Conservation (phyloP, 768 basidiomycete species). For the Arthromyces matolae region DNA sequence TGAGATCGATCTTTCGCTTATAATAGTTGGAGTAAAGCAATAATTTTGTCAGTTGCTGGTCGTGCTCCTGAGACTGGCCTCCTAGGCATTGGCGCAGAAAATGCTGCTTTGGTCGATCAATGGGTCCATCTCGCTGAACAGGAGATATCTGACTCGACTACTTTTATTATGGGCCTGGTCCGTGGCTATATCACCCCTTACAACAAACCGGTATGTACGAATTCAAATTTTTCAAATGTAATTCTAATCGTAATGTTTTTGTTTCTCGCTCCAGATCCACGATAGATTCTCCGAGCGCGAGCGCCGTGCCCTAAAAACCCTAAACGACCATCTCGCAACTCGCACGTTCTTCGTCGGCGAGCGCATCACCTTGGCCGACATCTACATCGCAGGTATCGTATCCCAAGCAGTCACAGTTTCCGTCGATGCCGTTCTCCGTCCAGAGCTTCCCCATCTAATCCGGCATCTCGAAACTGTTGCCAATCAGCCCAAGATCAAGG, state of each 20-base stretch:
- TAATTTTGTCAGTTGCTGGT: conserved; percentile 71
- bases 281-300: conserved; percentile 49
- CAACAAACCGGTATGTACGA: conserved; percentile 56
- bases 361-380: conserved; percentile 90
- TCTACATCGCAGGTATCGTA: conserved; percentile 61
- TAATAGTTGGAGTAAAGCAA: no score
- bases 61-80: conserved; percentile 78
- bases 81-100: conserved; percentile 50
- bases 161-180: conserved; percentile 33
- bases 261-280: conserved; percentile 46
- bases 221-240: background rate
- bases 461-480: conserved; percentile 84
- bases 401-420: conserved; percentile 50
- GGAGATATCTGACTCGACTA: conserved; percentile 39
- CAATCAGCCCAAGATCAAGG: conserved; percentile 76
- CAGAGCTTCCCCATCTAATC: conserved; percentile 68
- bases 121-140: conserved; percentile 63
- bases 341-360: conserved; percentile 91
- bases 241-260: no score
- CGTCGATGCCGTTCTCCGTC: conserved; percentile 63
- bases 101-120: conserved; percentile 63
- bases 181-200: conserved; percentile 47
- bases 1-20: conserved; percentile 47
- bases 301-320: conserved; percentile 53
- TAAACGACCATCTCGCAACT: conserved; percentile 69